These are phyloP conservation scores for Acer saccharum DNA, from an alignment of 345 rosid genomes.

Conservation along the genomic window DNA sequence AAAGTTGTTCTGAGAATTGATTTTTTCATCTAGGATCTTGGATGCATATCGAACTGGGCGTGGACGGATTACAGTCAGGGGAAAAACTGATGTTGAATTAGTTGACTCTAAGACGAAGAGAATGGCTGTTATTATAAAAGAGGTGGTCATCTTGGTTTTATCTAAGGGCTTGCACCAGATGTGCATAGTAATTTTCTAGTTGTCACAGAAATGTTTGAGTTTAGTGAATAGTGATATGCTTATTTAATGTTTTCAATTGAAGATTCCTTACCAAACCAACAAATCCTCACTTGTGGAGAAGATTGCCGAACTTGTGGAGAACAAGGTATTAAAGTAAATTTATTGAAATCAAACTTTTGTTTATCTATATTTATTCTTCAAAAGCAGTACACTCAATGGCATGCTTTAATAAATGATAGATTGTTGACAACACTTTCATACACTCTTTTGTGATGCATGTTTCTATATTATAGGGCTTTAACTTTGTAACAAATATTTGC, in stretches of 20 bases:
- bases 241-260: slow-evolving; percentile 24
- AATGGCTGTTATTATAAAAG: slow-evolving; percentile 75
- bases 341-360: not conserved
- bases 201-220: not conserved
- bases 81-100: slow-evolving; percentile 81
- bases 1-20: slow-evolving; percentile 23
- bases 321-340: slow-evolving; percentile 52
- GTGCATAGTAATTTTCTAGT: slow-evolving; percentile 16
- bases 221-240: slow-evolving; percentile 9
- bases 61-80: slow-evolving; percentile 83
- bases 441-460: not conserved
- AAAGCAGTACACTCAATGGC: not conserved
- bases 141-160: slow-evolving; percentile 49
- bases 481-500: not conserved
- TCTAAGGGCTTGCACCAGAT: slow-evolving; percentile 6
- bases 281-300: slow-evolving; percentile 90
- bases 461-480: not conserved
- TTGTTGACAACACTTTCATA: not conserved
- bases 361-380: not conserved
- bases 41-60: slow-evolving; percentile 93
- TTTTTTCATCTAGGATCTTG: slow-evolving; percentile 58
- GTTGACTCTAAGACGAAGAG: slow-evolving; percentile 79
- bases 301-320: slow-evolving; percentile 97
- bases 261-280: slow-evolving; percentile 95
- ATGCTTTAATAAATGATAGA: not conserved